Conservation (phyloP, 306 rosid genomes). For the Mimosa pudica region DNA sequence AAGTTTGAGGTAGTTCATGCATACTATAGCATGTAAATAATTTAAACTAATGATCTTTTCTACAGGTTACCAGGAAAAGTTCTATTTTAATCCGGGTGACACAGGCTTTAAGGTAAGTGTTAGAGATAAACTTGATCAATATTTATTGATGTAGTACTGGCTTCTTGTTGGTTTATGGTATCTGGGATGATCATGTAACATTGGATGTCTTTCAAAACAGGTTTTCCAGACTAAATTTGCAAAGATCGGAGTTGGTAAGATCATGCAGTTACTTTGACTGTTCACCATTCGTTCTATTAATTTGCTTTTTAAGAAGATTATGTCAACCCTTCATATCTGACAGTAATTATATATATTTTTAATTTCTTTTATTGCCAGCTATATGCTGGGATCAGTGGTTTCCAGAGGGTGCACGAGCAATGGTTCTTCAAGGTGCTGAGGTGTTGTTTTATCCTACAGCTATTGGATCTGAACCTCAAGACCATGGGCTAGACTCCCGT, state of each 20-base stretch:
- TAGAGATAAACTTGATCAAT: constrained; percentile 17
- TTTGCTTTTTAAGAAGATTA: constrained; percentile 9
- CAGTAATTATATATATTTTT: neutral
- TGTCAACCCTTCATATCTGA: neutral
- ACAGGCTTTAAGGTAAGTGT: constrained; percentile 91
- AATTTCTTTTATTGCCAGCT: constrained; percentile 54
- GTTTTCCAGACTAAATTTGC: constrained; percentile 90
- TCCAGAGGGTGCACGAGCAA: constrained; percentile 94
- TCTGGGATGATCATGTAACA: constrained; percentile 31
- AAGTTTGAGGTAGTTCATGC: constrained; percentile 13
- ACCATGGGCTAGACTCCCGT: constrained; percentile 75
- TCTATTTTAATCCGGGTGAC: constrained; percentile 96
- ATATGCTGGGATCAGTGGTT: constrained; percentile 99
- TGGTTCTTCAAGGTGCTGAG: constrained; percentile 99
- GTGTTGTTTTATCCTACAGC: constrained; percentile 95
- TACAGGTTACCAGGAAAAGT: constrained; percentile 95
- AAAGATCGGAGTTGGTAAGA: constrained; percentile 90
- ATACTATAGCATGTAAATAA: neutral
- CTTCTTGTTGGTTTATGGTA: constrained; percentile 26
- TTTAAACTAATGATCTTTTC: constrained; percentile 14
- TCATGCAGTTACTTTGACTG: constrained; percentile 19
- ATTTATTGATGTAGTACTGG: constrained; percentile 18
- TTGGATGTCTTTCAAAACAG: constrained; percentile 51
- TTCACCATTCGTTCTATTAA: neutral
- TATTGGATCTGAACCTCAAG: constrained; percentile 97